These are phyloP conservation scores for Nelumbo lutea DNA, from an alignment of 164 flowering plant species.

Conservation along the genomic window DNA sequence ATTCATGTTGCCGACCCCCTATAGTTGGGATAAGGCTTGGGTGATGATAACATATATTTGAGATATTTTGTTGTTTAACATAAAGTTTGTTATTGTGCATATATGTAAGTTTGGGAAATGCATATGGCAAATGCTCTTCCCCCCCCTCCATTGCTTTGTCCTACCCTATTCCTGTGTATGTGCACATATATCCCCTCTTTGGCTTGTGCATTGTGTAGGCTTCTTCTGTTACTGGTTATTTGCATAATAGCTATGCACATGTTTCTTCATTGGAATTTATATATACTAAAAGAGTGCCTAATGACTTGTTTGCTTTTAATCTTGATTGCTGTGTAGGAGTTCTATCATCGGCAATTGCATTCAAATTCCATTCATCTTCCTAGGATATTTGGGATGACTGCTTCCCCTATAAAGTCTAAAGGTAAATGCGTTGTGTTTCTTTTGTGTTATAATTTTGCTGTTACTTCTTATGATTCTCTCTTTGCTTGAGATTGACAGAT, in stretches of 20 bases:
- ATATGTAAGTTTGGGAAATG: no score
- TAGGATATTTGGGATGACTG: constrained; percentile 89
- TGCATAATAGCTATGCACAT: background rate
- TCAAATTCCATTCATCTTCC: constrained; percentile 40
- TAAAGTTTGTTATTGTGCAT: no score
- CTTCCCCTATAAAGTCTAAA: constrained; percentile 77
- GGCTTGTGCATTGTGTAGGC: no score
- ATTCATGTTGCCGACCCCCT: no score
- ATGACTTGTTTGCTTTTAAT: background rate
- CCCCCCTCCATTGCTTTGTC: no score
- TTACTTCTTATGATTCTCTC: background rate
- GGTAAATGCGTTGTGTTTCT: constrained; percentile 26
- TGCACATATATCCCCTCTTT: no score
- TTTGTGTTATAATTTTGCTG: background rate
- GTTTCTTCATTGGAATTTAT: background rate
- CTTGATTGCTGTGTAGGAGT: constrained; percentile 42
- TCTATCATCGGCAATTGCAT: constrained; percentile 47
- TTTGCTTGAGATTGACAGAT: background rate
- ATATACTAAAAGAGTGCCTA: no score
- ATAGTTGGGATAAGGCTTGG: no score
- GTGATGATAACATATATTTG: no score
- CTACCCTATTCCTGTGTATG: no score
- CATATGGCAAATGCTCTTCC: no score
- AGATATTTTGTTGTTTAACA: no score
- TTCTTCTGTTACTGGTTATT: background rate